Percentiles rank a stretch among this genome's conserved stretches.
Evolutionary conservation across 2,329 filamentous ascomycete species (phyloP).

Genomic region (Leptographium procerum): DNA sequence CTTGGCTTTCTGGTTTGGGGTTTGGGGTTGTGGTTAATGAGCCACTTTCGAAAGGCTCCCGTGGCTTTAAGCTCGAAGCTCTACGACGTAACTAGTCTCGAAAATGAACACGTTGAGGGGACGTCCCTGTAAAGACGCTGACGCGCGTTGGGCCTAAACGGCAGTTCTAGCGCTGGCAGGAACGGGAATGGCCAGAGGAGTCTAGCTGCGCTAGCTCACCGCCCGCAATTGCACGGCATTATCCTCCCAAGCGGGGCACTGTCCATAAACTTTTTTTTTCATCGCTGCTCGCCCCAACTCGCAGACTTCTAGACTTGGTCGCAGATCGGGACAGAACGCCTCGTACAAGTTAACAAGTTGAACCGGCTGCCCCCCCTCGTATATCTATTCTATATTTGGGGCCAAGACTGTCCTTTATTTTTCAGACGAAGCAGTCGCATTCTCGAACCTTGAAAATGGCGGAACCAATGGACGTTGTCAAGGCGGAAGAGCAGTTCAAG

Average conservation of each 20-base stretch:
- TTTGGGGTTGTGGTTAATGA: not conserved
- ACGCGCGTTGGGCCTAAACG: not conserved
- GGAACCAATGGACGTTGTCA: slow-evolving; percentile 45
- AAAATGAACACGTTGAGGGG: slow-evolving; percentile 2
- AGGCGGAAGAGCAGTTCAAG: slow-evolving; percentile 53
- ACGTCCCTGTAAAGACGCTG: not conserved
- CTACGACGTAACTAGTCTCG: not conserved
- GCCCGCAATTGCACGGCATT: slow-evolving; percentile 3
- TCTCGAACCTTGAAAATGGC: slow-evolving; percentile 21
- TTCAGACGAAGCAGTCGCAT: not conserved
- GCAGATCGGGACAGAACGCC: not conserved
- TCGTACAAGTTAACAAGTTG: not conserved
- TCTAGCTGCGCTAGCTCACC: not conserved
- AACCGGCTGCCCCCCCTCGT: not conserved
- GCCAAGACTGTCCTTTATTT: not conserved
- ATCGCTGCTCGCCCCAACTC: not conserved
- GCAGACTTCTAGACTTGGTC: not conserved
- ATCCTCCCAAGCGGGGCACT: slow-evolving; percentile 1
- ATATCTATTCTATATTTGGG: not conserved
- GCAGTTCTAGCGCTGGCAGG: not conserved
- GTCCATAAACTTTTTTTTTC: slow-evolving; percentile 2
- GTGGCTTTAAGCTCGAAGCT: not conserved
- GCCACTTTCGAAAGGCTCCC: not conserved
- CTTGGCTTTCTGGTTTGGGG: not conserved
- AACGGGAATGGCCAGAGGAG: not conserved